phyloP scores from a whole-genome alignment of 345 rosid genomes.

The Eucalyptus cloeziana region DNA sequence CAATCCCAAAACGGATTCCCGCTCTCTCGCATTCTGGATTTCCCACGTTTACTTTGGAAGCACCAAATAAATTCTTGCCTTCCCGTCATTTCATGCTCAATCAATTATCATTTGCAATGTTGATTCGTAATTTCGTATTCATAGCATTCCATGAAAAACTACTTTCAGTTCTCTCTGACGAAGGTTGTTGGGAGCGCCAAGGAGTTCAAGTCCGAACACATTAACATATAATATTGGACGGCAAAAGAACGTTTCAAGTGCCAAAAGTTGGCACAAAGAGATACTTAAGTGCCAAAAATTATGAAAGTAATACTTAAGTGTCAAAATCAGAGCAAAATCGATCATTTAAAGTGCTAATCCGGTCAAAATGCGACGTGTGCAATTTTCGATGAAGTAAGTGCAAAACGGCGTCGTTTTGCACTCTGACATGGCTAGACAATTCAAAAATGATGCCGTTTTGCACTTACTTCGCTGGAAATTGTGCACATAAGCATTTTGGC shows the following conservation, averaged over 20 bases:
- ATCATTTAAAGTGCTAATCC: rapidly evolving
- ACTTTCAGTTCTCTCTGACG: neutral
- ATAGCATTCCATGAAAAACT: neutral
- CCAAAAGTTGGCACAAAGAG: rapidly evolving
- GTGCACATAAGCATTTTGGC: rapidly evolving
- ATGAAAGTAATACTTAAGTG: no score
- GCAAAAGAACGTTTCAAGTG: no score
- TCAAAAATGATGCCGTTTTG: rapidly evolving
- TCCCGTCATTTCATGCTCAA: neutral
- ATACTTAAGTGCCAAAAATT: no score
- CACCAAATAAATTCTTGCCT: neutral
- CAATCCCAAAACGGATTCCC: neutral
- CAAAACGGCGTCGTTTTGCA: rapidly evolving
- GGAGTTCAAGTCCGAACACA: no score
- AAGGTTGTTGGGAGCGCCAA: neutral
- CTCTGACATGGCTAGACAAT: rapidly evolving
- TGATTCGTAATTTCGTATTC: neutral
- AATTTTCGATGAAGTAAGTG: no score
- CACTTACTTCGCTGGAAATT: rapidly evolving
- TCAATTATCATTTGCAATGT: neutral
- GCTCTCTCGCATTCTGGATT: neutral
- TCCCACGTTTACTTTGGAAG: neutral
- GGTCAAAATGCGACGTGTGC: rapidly evolving
- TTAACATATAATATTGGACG: no score
- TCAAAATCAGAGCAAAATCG: rapidly evolving